A percentile compares a stretch with the other conserved stretches of the same genome.
Evolutionary conservation across 371 early-diverging fungal species (phyloP).

Genomic region (Apophysomyces ossiformis): DNA sequence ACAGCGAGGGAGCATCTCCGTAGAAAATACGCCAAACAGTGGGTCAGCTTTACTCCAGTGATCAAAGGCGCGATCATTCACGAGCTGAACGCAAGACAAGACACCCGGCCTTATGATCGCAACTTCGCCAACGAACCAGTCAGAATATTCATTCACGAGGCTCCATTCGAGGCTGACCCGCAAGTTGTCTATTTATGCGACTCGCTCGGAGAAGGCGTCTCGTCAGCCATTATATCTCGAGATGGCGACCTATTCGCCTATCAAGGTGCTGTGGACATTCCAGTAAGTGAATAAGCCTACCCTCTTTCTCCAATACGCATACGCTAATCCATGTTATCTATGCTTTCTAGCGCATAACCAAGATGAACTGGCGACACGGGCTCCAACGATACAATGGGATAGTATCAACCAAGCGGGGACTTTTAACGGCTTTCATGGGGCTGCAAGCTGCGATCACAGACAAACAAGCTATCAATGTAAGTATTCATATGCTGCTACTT

Average conservation of each 20-base stretch:
- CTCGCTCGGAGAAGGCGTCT: slow-evolving; percentile 3
- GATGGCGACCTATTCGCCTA: slow-evolving; percentile 18
- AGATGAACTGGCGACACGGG: neutral
- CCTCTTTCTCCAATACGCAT: neutral
- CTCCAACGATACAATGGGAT: too few relatives aligned
- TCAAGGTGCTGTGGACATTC: slow-evolving; percentile 13
- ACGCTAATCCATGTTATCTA: neutral
- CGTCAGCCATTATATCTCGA: too few relatives aligned
- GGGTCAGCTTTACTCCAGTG: neutral
- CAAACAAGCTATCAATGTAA: too few relatives aligned
- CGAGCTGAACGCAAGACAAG: neutral
- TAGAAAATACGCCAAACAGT: slow-evolving; percentile 10
- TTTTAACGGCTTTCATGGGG: too few relatives aligned
- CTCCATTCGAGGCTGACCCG: slow-evolving; percentile 15
- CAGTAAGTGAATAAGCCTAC: slow-evolving; percentile 8
- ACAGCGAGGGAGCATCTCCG: neutral
- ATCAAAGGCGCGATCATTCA: neutral
- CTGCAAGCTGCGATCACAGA: too few relatives aligned
- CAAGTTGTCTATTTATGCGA: slow-evolving; percentile 13
- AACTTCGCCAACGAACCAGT: neutral
- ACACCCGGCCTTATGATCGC: neutral
- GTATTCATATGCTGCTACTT: too few relatives aligned
- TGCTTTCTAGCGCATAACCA: neutral
- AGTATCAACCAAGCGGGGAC: too few relatives aligned
- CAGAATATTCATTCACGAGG: neutral